phyloP scores from a whole-genome alignment of 371 early-diverging fungal genomes.

The Haplosporangium sp. region DNA sequence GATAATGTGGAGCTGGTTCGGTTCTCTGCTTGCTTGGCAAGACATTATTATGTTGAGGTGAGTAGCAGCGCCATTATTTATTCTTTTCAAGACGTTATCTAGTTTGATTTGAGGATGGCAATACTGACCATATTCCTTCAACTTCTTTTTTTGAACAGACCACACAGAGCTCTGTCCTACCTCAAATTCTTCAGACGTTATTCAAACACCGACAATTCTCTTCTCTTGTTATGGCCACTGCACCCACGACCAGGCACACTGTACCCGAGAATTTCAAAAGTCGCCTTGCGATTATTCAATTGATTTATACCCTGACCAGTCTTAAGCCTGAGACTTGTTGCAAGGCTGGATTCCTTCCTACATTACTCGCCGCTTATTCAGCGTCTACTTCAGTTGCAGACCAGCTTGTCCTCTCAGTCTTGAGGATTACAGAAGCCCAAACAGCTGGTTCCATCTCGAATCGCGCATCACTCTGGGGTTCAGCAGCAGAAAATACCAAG shows the following conservation, averaged over 20 bases:
- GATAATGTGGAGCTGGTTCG: conserved; percentile 49
- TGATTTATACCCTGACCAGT: conserved; percentile 61
- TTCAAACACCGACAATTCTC: conserved; percentile 53
- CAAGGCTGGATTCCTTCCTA: conserved; percentile 63
- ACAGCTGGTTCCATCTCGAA: conserved; percentile 60
- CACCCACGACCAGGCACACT: conserved; percentile 35
- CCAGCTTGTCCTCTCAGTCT: conserved; percentile 62
- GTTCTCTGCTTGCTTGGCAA: conserved; percentile 40
- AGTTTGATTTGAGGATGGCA: background rate
- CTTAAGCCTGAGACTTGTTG: conserved; percentile 60
- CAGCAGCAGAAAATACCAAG: conserved; percentile 61
- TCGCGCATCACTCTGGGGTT: conserved; percentile 67
- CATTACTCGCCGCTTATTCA: conserved; percentile 66
- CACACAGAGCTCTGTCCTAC: conserved; percentile 37
- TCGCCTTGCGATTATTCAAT: conserved; percentile 60
- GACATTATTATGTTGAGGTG: conserved; percentile 47
- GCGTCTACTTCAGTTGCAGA: conserved; percentile 66
- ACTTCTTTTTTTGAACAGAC: conserved; percentile 15
- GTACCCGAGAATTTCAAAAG: conserved; percentile 50
- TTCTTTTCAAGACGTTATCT: background rate
- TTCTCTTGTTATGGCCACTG: conserved; percentile 42
- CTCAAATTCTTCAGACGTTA: conserved; percentile 53
- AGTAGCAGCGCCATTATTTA: background rate
- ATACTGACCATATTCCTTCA: background rate
- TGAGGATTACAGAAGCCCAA: conserved; percentile 64